A percentile compares a stretch with the other conserved stretches of the same genome.
These are phyloP conservation scores for Termitomyces sp. DNA, from an alignment of 768 basidiomycete species.

Conservation along the genomic window DNA sequence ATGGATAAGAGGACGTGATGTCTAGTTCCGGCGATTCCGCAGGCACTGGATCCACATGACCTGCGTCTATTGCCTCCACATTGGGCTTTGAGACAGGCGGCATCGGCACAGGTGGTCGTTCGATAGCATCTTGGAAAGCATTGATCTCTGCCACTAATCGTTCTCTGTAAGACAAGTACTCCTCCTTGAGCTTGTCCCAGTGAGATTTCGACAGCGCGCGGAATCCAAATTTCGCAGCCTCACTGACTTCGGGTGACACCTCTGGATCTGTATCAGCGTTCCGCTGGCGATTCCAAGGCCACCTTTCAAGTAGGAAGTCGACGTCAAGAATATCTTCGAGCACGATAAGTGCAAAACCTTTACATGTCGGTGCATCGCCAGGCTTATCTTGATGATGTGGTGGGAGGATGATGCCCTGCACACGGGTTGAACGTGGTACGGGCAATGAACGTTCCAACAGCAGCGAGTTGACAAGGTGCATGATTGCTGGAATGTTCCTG, in stretches of 20 bases:
- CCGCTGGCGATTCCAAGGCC: conserved; percentile 53
- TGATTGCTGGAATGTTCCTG: conserved; percentile 46
- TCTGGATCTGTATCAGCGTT: not conserved
- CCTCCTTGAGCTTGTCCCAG: conserved; percentile 63
- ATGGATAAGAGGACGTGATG: conserved; percentile 45
- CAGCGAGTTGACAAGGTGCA: conserved; percentile 37
- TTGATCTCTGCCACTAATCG: conserved; percentile 45
- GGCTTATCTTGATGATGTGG: conserved; percentile 60
- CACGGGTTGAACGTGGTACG: conserved; percentile 11
- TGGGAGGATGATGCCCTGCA: conserved; percentile 56
- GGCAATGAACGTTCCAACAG: conserved; percentile 16
- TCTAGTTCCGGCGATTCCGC: conserved; percentile 10
- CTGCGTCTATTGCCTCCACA: not conserved
- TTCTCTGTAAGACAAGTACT: conserved; percentile 64
- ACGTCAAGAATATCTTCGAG: conserved; percentile 36
- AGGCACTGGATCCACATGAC: not conserved
- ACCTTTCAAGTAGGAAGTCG: conserved; percentile 37
- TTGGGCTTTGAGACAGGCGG: not conserved
- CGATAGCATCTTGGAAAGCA: conserved; percentile 20
- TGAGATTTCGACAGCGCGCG: conserved; percentile 47
- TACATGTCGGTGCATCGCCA: conserved; percentile 50
- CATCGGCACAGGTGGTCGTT: not conserved
- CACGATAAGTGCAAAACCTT: conserved; percentile 72
- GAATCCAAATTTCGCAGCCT: conserved; percentile 56
- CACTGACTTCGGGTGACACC: conserved; percentile 14